Evolutionary conservation across 192 early-diverging fungal genomes (phyloP), one percentile per base, ranked within the genome.

Genomic region (Kickxella alabastrina): DNA sequence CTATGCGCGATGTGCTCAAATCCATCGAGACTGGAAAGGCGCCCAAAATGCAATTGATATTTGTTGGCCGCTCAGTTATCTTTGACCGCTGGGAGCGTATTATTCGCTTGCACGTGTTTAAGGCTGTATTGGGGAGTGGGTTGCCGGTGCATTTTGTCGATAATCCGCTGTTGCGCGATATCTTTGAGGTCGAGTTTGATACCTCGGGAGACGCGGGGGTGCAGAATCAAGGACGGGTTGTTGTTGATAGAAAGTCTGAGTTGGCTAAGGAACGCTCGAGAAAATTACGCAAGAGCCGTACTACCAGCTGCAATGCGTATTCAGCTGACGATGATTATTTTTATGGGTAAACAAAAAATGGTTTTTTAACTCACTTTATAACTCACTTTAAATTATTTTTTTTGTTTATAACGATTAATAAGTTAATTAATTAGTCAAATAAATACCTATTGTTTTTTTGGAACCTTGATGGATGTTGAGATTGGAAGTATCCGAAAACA

Each of bases 1-100:
- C 78, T 1, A 80, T 90, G 51, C 66, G 87, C 42, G 85, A 87
- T 51, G 79, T 90, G 27, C 43, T 88, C 10, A 59, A 54, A 23
- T 83, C 76, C 18, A 81, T 90, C 14, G 82, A 87, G 45, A 49
- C 58, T 9, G 64, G 70, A 18, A 67, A 77, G 22, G 52, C 68
- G 18, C 86, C 86, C 3, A 36, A 52, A 8, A 64, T 86, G 43
- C 73, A 71, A 31, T 58, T 85, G 34, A 72, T 69, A 27, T 50
- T 88, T 32, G 53, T 57, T 22, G 77, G 71, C 0, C 66, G 71
- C 22, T 48, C 66, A 0, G 46, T 88, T 9, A 32, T 44, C 1
- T 84, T 88, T 59, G 65, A 72, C 26, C 75, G 75, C 26, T 88
- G 86, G 86, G 17, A 38, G 22, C 65, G 63, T 12, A 80, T 80